Evolutionary conservation across 495 filamentous ascomycete genomes (phyloP).

Genomic region (Immersiella caudata): DNA sequence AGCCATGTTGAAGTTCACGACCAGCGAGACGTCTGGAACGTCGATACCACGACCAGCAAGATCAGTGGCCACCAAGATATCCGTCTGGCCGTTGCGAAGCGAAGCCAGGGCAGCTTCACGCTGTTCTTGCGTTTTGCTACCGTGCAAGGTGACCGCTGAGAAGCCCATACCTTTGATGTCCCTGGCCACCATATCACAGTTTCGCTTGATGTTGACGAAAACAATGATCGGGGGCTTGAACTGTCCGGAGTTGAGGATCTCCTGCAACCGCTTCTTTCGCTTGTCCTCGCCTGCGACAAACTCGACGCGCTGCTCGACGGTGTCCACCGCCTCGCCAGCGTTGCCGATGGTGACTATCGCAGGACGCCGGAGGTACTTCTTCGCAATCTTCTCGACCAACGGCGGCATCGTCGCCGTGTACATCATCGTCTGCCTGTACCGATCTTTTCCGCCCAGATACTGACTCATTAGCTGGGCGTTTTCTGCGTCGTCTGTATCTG

Average conservation of each 20-base stretch:
- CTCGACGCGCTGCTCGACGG: conserved; percentile 96
- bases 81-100: conserved; percentile 73
- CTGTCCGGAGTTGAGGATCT: conserved; percentile 84
- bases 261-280: conserved; percentile 91
- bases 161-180: conserved; percentile 97
- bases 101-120: conserved; percentile 92
- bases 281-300: conserved; percentile 92
- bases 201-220: conserved; percentile 99
- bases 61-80: conserved; percentile 96
- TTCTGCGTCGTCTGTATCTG: conserved; percentile 92
- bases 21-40: conserved; percentile 89
- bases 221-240: conserved; percentile 95
- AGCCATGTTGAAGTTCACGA: conserved; percentile 99
- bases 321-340: conserved; percentile 96
- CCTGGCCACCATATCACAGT: conserved; percentile 92
- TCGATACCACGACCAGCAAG: conserved; percentile 98
- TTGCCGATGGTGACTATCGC: conserved; percentile 96
- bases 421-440: conserved; percentile 99
- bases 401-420: conserved; percentile 98
- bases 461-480: conserved; percentile 81
- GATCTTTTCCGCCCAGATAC: conserved; percentile 78
- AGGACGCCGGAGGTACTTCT: conserved; percentile 91
- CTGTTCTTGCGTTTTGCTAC: conserved; percentile 96
- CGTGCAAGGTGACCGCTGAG: conserved; percentile 88
- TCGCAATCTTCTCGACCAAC: conserved; percentile 91